Percentiles rank a stretch among this genome's conserved stretches.
These are phyloP conservation scores for Phallus indusiatus DNA, from an alignment of 768 basidiomycete species.

Conservation along the genomic window DNA sequence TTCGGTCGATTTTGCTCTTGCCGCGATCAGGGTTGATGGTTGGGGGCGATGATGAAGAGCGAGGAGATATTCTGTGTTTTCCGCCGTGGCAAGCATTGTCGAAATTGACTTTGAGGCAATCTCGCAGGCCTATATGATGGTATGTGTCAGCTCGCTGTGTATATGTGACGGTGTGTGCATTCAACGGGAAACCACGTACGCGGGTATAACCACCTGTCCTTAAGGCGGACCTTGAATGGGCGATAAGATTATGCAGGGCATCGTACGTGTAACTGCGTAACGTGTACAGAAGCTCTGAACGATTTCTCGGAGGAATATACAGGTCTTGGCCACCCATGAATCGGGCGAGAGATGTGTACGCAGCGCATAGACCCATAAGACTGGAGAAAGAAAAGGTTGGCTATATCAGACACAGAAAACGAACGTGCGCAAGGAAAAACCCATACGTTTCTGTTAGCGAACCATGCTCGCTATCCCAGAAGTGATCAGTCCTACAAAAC, in stretches of 20 bases:
- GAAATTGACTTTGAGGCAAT: constrained; percentile 63
- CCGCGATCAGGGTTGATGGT: constrained; percentile 13
- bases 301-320: constrained; percentile 56
- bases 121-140: constrained; percentile 45
- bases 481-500: constrained; percentile 14
- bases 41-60: constrained; percentile 37
- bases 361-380: constrained; percentile 68
- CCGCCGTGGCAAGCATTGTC: constrained; percentile 56
- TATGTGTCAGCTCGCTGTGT: constrained; percentile 22
- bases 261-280: constrained; percentile 70
- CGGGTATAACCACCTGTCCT: constrained; percentile 48
- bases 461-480: constrained; percentile 63
- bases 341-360: constrained; percentile 70
- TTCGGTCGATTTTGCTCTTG: constrained; percentile 1
- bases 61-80: constrained; percentile 58
- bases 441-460: constrained; percentile 52
- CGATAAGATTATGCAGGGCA: constrained; percentile 72
- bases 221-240: constrained; percentile 54
- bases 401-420: not conserved
- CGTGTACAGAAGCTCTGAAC: constrained; percentile 58
- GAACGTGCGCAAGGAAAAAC: constrained; percentile 6
- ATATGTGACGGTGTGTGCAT: constrained; percentile 15
- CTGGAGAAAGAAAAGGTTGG: not conserved
- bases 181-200: constrained; percentile 32
- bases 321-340: constrained; percentile 65